phyloP scores from a whole-genome alignment of 306 rosid species.

The Vigna trinervia region DNA sequence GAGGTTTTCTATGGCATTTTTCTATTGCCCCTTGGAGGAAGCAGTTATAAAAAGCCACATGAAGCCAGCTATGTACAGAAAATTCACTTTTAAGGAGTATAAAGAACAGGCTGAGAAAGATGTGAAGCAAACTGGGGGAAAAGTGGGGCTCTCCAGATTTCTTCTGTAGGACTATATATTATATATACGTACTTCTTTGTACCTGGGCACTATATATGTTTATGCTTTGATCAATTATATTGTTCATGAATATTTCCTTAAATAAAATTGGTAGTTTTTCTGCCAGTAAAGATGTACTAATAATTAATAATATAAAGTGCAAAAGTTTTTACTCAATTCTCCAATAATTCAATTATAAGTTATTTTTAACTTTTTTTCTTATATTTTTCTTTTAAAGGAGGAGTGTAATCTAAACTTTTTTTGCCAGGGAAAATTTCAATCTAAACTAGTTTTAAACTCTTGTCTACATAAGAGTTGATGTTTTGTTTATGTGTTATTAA shows the following conservation, averaged over 20 bases:
- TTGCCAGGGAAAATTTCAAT: too few species aligned
- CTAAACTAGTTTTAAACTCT: too few species aligned
- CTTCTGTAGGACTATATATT: conserved; percentile 30
- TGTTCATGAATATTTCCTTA: not conserved
- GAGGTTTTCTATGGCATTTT: conserved; percentile 78
- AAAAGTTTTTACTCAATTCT: too few species aligned
- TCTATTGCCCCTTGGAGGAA: conserved; percentile 68
- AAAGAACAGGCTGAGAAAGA: conserved; percentile 58
- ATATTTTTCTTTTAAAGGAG: too few species aligned
- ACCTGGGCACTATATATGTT: not conserved
- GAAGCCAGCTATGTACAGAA: conserved; percentile 56
- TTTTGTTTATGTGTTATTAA: too few species aligned
- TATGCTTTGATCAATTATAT: not conserved
- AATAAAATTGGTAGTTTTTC: not conserved
- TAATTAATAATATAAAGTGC: too few species aligned
- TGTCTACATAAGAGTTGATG: too few species aligned
- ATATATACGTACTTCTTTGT: not conserved
- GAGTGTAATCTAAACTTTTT: too few species aligned
- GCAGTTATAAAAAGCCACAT: conserved; percentile 52
- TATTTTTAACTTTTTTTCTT: too few species aligned
- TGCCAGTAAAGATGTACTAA: too few species aligned
- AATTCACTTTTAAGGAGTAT: conserved; percentile 70
- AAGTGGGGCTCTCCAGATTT: conserved; percentile 84
- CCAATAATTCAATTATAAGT: too few species aligned
- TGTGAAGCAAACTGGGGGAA: conserved; percentile 67